phyloP scores from a whole-genome alignment of 768 basidiomycete genomes.

The Leccinum subgranulosum region DNA sequence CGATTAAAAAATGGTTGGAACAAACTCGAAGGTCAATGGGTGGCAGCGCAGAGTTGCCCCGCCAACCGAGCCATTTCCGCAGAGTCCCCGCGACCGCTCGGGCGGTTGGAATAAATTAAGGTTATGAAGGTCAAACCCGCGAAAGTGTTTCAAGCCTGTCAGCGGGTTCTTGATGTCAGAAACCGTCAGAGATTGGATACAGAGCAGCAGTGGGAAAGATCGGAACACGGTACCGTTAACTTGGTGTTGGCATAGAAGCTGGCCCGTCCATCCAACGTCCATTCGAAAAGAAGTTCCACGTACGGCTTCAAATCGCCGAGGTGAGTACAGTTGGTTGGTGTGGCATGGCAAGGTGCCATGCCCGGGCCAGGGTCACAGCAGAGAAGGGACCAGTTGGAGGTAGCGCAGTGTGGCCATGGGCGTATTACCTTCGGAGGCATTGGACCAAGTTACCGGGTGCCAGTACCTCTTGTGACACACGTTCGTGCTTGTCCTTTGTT shows the following conservation, averaged over 20 bases:
- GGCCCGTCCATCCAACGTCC: neutral
- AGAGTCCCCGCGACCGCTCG: neutral
- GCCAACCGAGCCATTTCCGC: neutral
- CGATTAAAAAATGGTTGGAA: neutral
- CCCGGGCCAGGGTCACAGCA: neutral
- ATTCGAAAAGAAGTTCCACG: neutral
- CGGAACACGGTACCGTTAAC: neutral
- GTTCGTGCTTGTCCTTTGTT: neutral
- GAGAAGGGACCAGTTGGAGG: neutral
- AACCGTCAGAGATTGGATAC: neutral
- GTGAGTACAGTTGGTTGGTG: neutral
- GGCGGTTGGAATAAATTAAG: neutral
- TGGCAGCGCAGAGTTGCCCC: neutral
- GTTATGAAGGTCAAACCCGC: neutral
- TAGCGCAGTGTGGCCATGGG: neutral
- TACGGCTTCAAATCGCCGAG: neutral
- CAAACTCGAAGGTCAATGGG: neutral
- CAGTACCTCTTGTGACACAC: neutral
- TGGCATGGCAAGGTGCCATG: neutral
- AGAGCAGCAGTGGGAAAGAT: neutral
- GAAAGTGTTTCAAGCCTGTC: constrained; percentile 2
- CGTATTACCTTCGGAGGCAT: neutral
- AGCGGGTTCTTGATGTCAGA: neutral
- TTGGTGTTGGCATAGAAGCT: neutral
- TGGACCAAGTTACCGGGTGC: neutral